These are phyloP conservation scores for Lactifluus hygrophoroides DNA, from an alignment of 768 basidiomycete genomes.

Conservation along the genomic window DNA sequence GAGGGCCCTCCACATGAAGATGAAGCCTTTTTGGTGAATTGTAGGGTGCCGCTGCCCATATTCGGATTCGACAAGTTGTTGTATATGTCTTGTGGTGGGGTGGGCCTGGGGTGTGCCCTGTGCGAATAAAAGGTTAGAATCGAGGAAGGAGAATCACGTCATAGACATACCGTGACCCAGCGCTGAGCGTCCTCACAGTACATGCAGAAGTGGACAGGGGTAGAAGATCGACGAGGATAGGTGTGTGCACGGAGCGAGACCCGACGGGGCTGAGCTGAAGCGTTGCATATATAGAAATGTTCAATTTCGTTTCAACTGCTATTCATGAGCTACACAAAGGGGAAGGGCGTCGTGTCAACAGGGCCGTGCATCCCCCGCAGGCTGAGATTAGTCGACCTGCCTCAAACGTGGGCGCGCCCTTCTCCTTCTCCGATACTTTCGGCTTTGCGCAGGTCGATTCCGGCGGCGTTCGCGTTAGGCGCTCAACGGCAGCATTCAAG, in stretches of 20 bases:
- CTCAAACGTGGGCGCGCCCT: not conserved
- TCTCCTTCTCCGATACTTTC: not conserved
- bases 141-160: not conserved
- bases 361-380: too few relatives aligned
- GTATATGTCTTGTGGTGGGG: constrained; percentile 79
- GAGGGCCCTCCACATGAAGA: constrained; percentile 84
- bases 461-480: constrained; percentile 34
- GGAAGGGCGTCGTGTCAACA: constrained; percentile 40
- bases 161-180: constrained; percentile 55
- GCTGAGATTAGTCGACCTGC: constrained; percentile 35
- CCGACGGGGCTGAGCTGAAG: constrained; percentile 69
- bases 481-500: constrained; percentile 62
- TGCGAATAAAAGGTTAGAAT: not conserved
- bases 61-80: constrained; percentile 78
- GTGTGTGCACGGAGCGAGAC: constrained; percentile 49
- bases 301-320: not conserved
- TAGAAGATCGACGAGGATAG: constrained; percentile 45
- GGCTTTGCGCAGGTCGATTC: constrained; percentile 1
- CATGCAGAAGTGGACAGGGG: not conserved
- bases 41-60: constrained; percentile 86
- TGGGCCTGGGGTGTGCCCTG: constrained; percentile 56
- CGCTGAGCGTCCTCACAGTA: constrained; percentile 41
- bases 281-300: constrained; percentile 43
- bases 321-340: constrained; percentile 5
- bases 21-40: constrained; percentile 80